These are phyloP conservation scores for Pulveroboletus frians DNA, from an alignment of 768 basidiomycete species.

Conservation along the genomic window DNA sequence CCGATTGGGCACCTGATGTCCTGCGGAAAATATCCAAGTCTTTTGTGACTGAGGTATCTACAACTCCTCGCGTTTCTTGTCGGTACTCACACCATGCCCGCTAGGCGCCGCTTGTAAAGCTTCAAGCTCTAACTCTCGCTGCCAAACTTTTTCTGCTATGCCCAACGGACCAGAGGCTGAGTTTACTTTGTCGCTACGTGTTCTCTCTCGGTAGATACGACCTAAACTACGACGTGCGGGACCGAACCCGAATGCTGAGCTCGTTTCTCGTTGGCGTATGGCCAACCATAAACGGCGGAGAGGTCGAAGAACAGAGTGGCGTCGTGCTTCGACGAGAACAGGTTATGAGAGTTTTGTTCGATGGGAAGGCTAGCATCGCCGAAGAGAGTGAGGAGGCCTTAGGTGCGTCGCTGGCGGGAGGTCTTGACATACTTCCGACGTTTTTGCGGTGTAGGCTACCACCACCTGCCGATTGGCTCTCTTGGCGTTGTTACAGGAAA, in stretches of 20 bases:
- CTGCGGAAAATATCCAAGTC: conserved; percentile 72
- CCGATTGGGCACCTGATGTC: conserved; percentile 84
- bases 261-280: conserved; percentile 59
- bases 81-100: not conserved
- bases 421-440: conserved; percentile 3
- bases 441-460: conserved; percentile 28
- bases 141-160: conserved; percentile 76
- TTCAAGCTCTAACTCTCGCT: conserved; percentile 81
- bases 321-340: conserved; percentile 82
- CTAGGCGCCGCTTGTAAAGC: conserved; percentile 64
- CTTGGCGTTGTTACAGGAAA: conserved; percentile 58
- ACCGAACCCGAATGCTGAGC: conserved; percentile 76
- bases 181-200: conserved; percentile 62
- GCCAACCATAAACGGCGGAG: conserved; percentile 33
- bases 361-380: conserved; percentile 55
- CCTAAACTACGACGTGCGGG: conserved; percentile 82
- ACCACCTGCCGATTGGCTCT: conserved; percentile 55
- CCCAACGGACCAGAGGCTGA: conserved; percentile 46
- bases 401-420: conserved; percentile 23
- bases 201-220: conserved; percentile 87
- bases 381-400: conserved; percentile 34
- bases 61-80: not conserved
- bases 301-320: conserved; percentile 51
- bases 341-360: conserved; percentile 71
- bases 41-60: conserved; percentile 64